These are phyloP conservation scores for Metroxylon sagu DNA, from an alignment of 176 grass and related monocot genomes.

Conservation along the genomic window DNA sequence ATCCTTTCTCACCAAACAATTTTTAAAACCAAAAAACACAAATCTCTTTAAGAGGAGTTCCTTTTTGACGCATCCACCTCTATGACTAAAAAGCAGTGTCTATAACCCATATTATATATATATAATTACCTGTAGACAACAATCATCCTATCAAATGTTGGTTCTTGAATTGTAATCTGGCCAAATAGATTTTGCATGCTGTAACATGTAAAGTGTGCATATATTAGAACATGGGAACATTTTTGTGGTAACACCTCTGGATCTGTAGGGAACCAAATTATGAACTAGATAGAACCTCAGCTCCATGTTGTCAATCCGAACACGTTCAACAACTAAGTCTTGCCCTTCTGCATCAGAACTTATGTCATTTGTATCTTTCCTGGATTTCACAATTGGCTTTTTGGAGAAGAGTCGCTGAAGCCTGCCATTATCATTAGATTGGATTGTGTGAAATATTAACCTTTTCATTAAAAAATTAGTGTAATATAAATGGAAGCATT, in stretches of 20 bases:
- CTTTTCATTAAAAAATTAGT: too few species aligned
- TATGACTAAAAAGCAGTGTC: too few species aligned
- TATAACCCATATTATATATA: too few species aligned
- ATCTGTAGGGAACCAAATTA: neutral
- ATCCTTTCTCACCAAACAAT: too few species aligned
- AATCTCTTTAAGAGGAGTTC: too few species aligned
- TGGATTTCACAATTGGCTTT: constrained; percentile 17
- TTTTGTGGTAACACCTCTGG: constrained; percentile 1
- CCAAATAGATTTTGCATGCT: constrained; percentile 62
- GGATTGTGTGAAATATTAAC: too few species aligned
- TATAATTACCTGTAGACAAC: constrained; percentile 57
- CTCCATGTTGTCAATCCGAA: constrained; percentile 83
- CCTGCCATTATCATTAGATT: constrained; percentile 19
- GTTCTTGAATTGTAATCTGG: constrained; percentile 75
- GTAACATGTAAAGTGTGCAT: constrained; percentile 13
- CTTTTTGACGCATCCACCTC: too few species aligned
- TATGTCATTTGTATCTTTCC: constrained; percentile 42
- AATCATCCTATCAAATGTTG: constrained; percentile 95
- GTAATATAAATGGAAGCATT: too few species aligned
- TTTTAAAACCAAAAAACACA: too few species aligned
- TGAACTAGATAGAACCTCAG: constrained; percentile 41
- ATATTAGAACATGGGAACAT: constrained; percentile 8
- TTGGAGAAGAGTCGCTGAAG: constrained; percentile 52
- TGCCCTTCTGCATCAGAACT: constrained; percentile 34
- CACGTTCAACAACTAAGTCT: constrained; percentile 62